Percentiles rank a stretch among this genome's conserved stretches.
Evolutionary conservation across 192 early-diverging fungal species (phyloP).

Genomic region (Coemansia sp.): DNA sequence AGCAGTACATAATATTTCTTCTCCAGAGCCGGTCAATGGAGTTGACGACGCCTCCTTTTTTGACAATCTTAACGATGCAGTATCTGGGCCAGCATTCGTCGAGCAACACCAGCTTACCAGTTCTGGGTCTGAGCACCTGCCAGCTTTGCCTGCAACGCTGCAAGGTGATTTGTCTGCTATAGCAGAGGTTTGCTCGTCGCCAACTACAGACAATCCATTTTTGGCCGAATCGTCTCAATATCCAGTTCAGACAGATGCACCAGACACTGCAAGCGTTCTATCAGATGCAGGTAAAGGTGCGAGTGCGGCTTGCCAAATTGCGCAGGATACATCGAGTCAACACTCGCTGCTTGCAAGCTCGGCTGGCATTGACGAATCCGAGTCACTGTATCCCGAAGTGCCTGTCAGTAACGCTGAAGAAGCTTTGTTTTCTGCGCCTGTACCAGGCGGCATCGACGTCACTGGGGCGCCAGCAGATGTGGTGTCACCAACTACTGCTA

Average conservation of each 20-base stretch:
- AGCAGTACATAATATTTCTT: not conserved
- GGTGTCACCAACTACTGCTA: not conserved
- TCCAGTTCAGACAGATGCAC: not conserved
- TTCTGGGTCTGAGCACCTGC: not conserved
- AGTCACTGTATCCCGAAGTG: not conserved
- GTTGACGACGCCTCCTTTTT: constrained; percentile 46
- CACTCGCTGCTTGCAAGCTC: not conserved
- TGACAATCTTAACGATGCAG: constrained; percentile 21
- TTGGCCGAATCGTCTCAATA: not conserved
- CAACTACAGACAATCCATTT: not conserved
- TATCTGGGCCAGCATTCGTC: not conserved
- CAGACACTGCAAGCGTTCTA: not conserved
- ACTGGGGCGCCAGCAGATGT: not conserved
- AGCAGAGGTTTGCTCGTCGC: not conserved
- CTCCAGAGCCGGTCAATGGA: not conserved
- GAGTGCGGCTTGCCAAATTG: not conserved
- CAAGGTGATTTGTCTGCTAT: not conserved
- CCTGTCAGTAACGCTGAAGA: not conserved
- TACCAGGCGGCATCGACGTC: not conserved
- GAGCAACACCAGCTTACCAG: not conserved
- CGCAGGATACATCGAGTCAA: not conserved
- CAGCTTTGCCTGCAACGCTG: not conserved
- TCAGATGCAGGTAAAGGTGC: not conserved
- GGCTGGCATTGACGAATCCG: not conserved
- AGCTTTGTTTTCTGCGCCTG: not conserved